Evolutionary conservation across 495 filamentous ascomycete genomes (phyloP), one percentile per base, ranked within the genome.

Genomic region (Neurospora sp.): DNA sequence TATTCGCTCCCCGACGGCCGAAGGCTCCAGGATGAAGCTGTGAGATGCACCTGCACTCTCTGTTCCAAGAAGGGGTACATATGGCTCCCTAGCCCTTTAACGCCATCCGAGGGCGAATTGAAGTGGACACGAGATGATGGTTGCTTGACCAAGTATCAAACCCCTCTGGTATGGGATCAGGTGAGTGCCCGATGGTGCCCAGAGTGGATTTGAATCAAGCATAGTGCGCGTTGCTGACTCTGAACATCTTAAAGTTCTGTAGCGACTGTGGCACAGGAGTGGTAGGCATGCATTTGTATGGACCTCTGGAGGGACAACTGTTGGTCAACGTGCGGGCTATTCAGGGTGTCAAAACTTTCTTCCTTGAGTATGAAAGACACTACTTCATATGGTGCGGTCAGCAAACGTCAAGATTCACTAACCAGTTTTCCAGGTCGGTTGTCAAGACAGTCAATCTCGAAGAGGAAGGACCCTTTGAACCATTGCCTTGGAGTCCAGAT

Each of bases 11-110:
- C 76, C 0, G 72, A 72, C 12, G 14, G 7, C 54, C 23, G 14
- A 18, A 66, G 3, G 27, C 54, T 66, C 23, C 70, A 76, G 31
- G 35, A 73, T 9, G 71, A 54, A 12, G 77, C 71, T 0, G 39
- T 77, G 6, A 62, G 69, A 14, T 80, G 73, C 69, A 71, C 73
- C 66, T 79, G 78, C 70, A 78, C 69, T 5, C 76, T 79, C 18
- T 79, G 76, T 23, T 71, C 72, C 20, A 81, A 80, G 70, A 77
- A 74, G 35, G 79, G 74, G 1, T 74, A 71, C 31, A 69, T 78
- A 3, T 78, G 76, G 76, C 35, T 74, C 12, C 16, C 37, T 59
- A 0, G 4, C 27, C 23, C 20, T 4, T 59, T 4, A 54, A 39
- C 10, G 23, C 31, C 20, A 70, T 77, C 35, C 23, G 54, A 35